A percentile compares a stretch with the other conserved stretches of the same genome.
Conservation (phyloP, 495 filamentous ascomycete species). For the Lepraria neglecta region DNA sequence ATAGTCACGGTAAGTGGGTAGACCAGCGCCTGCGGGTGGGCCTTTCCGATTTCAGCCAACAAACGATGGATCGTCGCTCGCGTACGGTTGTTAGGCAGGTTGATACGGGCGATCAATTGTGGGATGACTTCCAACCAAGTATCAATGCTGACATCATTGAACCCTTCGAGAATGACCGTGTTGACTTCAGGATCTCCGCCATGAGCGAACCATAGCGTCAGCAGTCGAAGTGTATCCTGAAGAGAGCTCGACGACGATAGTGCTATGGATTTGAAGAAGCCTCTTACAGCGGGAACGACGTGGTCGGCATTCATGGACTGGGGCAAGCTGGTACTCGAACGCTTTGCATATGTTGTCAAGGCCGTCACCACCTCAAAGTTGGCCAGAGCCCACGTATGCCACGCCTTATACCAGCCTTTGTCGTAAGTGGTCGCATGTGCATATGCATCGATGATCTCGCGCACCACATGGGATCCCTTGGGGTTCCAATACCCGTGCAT, state of each 20-base stretch:
- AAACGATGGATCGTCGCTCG: slow-evolving; percentile 85
- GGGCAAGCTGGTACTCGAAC: slow-evolving; percentile 51
- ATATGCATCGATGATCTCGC: slow-evolving; percentile 78
- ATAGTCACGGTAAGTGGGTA: slow-evolving; percentile 98
- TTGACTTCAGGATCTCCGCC: slow-evolving; percentile 86
- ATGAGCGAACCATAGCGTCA: slow-evolving; percentile 95
- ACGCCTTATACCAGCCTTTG: slow-evolving; percentile 93
- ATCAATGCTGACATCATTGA: slow-evolving; percentile 84
- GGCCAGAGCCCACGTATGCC: slow-evolving; percentile 98
- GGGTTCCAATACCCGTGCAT: slow-evolving; percentile 82
- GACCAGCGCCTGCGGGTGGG: slow-evolving; percentile 96
- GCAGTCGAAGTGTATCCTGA: slow-evolving; percentile 86
- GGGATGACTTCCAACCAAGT: slow-evolving; percentile 98
- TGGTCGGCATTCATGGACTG: slow-evolving; percentile 67
- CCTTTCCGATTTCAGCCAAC: slow-evolving; percentile 81
- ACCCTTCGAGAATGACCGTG: slow-evolving; percentile 77
- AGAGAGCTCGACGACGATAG: slow-evolving; percentile 85
- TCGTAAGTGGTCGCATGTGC: slow-evolving; percentile 86
- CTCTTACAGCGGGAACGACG: slow-evolving; percentile 86
- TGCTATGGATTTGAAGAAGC: slow-evolving; percentile 93
- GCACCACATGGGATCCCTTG: slow-evolving; percentile 46
- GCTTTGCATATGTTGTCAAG: slow-evolving; percentile 55
- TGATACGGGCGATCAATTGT: slow-evolving; percentile 94
- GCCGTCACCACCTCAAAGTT: slow-evolving; percentile 97
- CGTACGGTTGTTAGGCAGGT: slow-evolving; percentile 81